These are phyloP conservation scores for Ceratonia siliqua DNA, from an alignment of 306 rosid genomes.

Conservation along the genomic window DNA sequence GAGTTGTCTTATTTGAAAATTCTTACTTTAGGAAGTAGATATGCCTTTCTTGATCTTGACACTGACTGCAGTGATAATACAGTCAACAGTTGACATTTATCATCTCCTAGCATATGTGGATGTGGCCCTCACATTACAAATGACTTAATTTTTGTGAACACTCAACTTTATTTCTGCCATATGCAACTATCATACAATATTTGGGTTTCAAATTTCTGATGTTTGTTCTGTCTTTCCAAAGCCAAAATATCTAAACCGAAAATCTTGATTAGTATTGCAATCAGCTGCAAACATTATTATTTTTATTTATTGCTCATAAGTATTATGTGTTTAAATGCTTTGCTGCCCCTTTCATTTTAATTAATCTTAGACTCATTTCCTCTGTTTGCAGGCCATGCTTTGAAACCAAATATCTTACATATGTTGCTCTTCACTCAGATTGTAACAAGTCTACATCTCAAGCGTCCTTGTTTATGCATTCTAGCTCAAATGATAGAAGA, in stretches of 20 bases:
- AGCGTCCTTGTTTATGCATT: constrained; percentile 40
- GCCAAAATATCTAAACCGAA: background rate
- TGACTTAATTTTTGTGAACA: background rate
- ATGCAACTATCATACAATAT: background rate
- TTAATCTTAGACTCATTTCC: background rate
- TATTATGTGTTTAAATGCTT: constrained; percentile 4
- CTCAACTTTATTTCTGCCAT: background rate
- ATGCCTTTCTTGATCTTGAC: background rate
- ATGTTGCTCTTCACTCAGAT: constrained; percentile 38
- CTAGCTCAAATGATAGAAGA: constrained; percentile 35
- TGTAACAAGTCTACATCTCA: constrained; percentile 43
- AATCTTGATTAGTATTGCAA: background rate
- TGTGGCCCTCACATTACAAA: background rate
- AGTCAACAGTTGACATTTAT: background rate
- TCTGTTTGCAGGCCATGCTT: constrained; percentile 51
- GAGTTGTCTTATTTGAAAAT: background rate
- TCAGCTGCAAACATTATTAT: background rate
- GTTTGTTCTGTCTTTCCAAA: background rate
- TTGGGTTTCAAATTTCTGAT: background rate
- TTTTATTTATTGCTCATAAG: background rate
- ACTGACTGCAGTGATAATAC: background rate
- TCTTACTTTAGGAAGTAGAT: background rate
- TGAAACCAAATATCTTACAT: constrained; percentile 23
- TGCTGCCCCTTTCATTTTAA: background rate
- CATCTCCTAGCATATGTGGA: background rate